phyloP scores from a whole-genome alignment of 805 yeast species.

The Dipodascus albidus region DNA sequence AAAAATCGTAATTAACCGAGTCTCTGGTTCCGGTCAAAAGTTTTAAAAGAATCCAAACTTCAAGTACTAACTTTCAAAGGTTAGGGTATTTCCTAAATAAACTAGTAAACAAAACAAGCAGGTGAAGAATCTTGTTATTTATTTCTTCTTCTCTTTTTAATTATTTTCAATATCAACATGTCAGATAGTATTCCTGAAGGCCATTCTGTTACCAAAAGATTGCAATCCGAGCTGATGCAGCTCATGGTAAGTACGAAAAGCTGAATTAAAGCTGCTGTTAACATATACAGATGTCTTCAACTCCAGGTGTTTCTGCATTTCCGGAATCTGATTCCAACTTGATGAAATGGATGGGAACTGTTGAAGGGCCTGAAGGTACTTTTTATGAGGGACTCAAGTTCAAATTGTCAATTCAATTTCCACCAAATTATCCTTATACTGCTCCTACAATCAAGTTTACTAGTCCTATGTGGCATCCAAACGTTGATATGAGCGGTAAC shows the following conservation, averaged over 20 bases:
- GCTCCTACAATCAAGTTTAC: constrained; percentile 47
- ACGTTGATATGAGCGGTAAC: constrained; percentile 52
- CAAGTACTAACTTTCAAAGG: too few species aligned
- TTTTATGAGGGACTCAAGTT: constrained; percentile 43
- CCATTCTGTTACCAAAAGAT: constrained; percentile 38
- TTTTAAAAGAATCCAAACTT: too few species aligned
- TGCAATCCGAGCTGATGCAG: constrained; percentile 42
- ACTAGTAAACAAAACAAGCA: not conserved
- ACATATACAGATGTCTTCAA: constrained; percentile 28
- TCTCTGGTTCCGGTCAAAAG: too few species aligned
- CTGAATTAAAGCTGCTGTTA: not conserved
- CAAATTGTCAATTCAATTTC: constrained; percentile 39
- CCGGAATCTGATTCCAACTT: constrained; percentile 43
- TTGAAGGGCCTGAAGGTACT: constrained; percentile 47
- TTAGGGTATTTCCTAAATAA: not conserved
- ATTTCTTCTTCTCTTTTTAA: not conserved
- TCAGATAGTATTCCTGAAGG: constrained; percentile 24
- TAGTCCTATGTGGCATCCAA: constrained; percentile 57
- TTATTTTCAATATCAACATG: not conserved
- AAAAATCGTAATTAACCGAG: too few species aligned
- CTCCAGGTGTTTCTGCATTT: constrained; percentile 44
- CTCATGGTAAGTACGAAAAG: constrained; percentile 27
- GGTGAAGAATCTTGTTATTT: not conserved
- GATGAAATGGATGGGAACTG: constrained; percentile 45
- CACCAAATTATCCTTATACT: constrained; percentile 43